phyloP scores from a whole-genome alignment of 2,329 filamentous ascomycete genomes.

The Anisogramma anomala region DNA sequence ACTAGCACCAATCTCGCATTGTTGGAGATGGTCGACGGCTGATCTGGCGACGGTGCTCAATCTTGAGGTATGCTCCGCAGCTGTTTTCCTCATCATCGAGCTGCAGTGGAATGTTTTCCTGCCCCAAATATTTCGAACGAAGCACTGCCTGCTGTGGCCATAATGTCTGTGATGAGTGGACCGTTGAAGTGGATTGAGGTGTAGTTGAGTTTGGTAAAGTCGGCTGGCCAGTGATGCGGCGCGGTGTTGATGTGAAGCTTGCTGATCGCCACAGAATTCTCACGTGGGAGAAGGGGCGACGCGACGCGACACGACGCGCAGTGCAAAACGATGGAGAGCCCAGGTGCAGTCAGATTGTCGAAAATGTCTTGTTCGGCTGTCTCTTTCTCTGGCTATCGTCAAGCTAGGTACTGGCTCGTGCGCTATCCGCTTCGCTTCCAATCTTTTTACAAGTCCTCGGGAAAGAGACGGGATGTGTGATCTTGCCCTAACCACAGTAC shows the following conservation, averaged over 20 bases:
- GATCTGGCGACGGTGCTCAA: not conserved
- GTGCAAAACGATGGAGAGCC: conserved; percentile 21
- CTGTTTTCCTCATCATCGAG: conserved; percentile 4
- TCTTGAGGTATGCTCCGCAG: conserved; percentile 1
- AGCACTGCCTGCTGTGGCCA: conserved; percentile 4
- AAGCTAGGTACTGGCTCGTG: conserved; percentile 54
- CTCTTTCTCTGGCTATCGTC: conserved; percentile 53
- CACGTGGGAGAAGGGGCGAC: conserved; percentile 25
- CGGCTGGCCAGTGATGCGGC: conserved; percentile 1
- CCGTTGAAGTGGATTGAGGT: not conserved
- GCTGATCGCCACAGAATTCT: conserved; percentile 19
- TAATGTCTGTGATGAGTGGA: not conserved
- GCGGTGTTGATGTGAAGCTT: conserved; percentile 2
- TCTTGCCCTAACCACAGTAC: conserved; percentile 8
- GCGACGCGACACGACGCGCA: too few species aligned
- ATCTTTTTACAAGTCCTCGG: conserved; percentile 33
- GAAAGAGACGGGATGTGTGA: conserved; percentile 19
- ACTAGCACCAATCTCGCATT: conserved; percentile 1
- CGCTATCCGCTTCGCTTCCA: conserved; percentile 38
- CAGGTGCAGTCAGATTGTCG: conserved; percentile 28
- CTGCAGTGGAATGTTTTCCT: conserved; percentile 6
- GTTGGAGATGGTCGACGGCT: not conserved
- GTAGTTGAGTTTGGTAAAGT: not conserved
- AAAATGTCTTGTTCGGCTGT: conserved; percentile 22
- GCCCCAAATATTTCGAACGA: not conserved